phyloP scores from a whole-genome alignment of 208 protist species.

The Strigomonas galati region DNA sequence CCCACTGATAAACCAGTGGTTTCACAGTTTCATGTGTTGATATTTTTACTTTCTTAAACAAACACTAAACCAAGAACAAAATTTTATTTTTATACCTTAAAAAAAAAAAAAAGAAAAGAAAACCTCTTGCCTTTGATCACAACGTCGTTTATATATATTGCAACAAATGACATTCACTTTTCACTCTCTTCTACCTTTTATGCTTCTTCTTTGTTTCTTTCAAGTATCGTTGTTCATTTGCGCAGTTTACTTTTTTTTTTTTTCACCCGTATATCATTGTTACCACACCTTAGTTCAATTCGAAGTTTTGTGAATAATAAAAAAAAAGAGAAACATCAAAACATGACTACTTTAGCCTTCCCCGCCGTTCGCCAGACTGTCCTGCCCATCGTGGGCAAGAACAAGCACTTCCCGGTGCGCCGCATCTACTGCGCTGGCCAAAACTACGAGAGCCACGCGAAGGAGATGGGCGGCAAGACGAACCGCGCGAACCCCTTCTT shows the following conservation, averaged over 20 bases:
- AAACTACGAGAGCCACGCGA: slow-evolving; percentile 75
- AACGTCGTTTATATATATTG: no score
- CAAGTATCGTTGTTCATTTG: slow-evolving; percentile 1
- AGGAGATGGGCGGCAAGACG: slow-evolving; percentile 58
- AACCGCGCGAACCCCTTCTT: slow-evolving; percentile 64
- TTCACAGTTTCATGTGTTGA: no score
- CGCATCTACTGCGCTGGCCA: slow-evolving; percentile 74
- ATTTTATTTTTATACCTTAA: no score
- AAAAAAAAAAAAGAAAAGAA: no score
- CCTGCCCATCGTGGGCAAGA: slow-evolving; percentile 47
- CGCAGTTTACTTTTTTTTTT: not conserved
- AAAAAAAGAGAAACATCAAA: not conserved
- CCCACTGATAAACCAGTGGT: no score
- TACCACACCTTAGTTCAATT: no score
- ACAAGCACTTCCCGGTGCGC: slow-evolving; percentile 55
- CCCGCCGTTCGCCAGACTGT: slow-evolving; percentile 24
- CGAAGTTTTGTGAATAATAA: no score
- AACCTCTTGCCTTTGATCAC: no score
- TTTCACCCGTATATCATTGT: not conserved
- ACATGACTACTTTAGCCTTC: slow-evolving; percentile 24
- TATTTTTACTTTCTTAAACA: no score
- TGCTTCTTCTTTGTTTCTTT: slow-evolving; percentile 7
- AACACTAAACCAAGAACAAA: no score
- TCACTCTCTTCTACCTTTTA: slow-evolving; percentile 7
- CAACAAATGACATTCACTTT: no score